Evolutionary conservation across 1,284 basidiomycete species (phyloP).

Genomic region (Pyrrhoderma lamaoense): DNA sequence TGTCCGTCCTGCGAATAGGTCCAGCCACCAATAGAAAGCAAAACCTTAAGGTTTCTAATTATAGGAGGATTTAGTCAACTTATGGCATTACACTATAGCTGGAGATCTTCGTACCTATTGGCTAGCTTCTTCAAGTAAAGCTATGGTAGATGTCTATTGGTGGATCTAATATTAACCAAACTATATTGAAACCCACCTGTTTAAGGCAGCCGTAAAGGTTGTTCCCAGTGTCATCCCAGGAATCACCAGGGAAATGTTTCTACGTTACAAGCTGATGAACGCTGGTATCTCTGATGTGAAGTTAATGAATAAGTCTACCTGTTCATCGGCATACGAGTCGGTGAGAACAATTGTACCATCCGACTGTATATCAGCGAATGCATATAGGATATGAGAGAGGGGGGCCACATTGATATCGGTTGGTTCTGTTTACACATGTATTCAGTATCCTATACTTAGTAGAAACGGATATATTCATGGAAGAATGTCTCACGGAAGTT

Average conservation of each 20-base stretch:
- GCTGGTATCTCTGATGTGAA: conserved; percentile 3
- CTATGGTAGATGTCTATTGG: conserved; percentile 22
- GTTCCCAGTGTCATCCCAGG: conserved; percentile 56
- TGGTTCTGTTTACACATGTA: conserved; percentile 39
- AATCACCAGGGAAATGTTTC: conserved; percentile 62
- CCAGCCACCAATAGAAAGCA: conserved; percentile 74
- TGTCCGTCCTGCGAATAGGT: conserved; percentile 63
- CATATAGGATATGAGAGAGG: conserved; percentile 75
- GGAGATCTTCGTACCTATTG: conserved; percentile 37
- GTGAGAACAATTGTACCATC: conserved; percentile 64
- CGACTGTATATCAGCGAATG: conserved; percentile 75
- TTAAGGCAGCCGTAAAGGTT: conserved; percentile 87
- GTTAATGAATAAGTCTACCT: conserved; percentile 37
- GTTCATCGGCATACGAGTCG: conserved; percentile 77
- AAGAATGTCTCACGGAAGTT: conserved; percentile 53
- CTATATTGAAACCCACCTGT: conserved; percentile 61
- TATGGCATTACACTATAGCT: not conserved
- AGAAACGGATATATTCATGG: not conserved
- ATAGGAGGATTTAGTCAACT: not conserved
- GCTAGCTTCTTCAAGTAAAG: conserved; percentile 63
- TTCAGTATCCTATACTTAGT: not conserved
- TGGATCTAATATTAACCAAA: too few species aligned
- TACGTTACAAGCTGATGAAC: conserved; percentile 23
- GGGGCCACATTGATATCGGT: conserved; percentile 47
- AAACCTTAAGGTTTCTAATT: conserved; percentile 62